Evolutionary conservation across 768 basidiomycete genomes (phyloP).

Genomic region (Russula griseocarnosa): DNA sequence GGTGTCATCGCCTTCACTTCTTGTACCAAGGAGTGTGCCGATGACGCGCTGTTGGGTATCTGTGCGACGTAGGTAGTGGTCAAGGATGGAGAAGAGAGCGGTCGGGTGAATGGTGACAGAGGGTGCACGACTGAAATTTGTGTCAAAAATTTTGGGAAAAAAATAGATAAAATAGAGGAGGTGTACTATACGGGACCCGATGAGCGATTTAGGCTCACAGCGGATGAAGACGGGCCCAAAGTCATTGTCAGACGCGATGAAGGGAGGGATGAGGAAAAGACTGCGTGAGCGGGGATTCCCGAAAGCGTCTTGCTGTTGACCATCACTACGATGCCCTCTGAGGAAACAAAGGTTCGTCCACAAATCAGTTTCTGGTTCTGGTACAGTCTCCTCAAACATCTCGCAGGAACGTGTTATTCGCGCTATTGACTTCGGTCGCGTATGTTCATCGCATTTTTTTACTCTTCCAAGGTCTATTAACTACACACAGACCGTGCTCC

Average conservation of each 20-base stretch:
- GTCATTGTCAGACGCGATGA: constrained; percentile 37
- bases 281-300: constrained; percentile 26
- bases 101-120: constrained; percentile 85
- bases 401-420: constrained; percentile 76
- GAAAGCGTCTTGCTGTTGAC: constrained; percentile 33
- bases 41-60: constrained; percentile 85
- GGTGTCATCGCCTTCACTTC: constrained; percentile 47
- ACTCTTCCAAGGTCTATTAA: constrained; percentile 11
- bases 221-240: constrained; percentile 46
- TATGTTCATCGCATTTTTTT: constrained; percentile 40
- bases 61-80: constrained; percentile 89
- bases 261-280: background rate
- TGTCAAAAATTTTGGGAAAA: background rate
- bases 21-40: constrained; percentile 86
- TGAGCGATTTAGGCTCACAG: constrained; percentile 39
- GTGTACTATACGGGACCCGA: constrained; percentile 37
- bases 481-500: constrained; percentile 67
- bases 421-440: constrained; percentile 75
- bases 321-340: constrained; percentile 66
- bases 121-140: constrained; percentile 55
- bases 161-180: background rate
- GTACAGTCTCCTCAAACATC: background rate
- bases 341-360: constrained; percentile 77
- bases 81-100: constrained; percentile 90
- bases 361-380: background rate